These are phyloP conservation scores for Podospora bellae-mahoneyi DNA, from an alignment of 495 filamentous ascomycete genomes.

Conservation along the genomic window DNA sequence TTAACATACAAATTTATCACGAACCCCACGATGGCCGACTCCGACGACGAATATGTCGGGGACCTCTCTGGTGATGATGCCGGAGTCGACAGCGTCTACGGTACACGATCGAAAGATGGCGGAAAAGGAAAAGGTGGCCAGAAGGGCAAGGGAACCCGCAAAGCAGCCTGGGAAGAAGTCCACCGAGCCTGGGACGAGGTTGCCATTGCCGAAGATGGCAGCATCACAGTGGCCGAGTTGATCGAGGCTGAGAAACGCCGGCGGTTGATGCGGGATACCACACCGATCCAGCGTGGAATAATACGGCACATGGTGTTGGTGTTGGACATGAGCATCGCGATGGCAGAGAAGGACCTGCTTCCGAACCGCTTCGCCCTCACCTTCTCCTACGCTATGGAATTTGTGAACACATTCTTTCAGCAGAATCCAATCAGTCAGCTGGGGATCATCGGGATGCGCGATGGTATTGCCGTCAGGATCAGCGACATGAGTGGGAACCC, in stretches of 20 bases:
- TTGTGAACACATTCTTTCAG: slow-evolving; percentile 93
- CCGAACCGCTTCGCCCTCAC: slow-evolving; percentile 81
- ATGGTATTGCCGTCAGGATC: slow-evolving; percentile 80
- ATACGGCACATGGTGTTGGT: slow-evolving; percentile 91
- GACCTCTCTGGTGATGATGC: slow-evolving; percentile 76
- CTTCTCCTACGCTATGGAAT: slow-evolving; percentile 79
- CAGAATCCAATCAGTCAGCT: slow-evolving; percentile 99
- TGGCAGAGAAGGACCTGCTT: slow-evolving; percentile 91
- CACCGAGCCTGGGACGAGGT: slow-evolving; percentile 48
- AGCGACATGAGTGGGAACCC: slow-evolving; percentile 91
- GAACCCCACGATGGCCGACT: slow-evolving; percentile 60
- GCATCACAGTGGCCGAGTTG: slow-evolving; percentile 35
- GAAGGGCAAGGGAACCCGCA: slow-evolving; percentile 14
- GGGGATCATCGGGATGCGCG: slow-evolving; percentile 83
- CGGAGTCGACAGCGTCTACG: slow-evolving; percentile 28
- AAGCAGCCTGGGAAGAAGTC: slow-evolving; percentile 49
- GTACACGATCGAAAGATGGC: slow-evolving; percentile 27
- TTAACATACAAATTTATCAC: not conserved
- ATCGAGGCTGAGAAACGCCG: slow-evolving; percentile 48
- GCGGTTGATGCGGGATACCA: slow-evolving; percentile 78
- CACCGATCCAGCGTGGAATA: slow-evolving; percentile 90
- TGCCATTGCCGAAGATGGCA: slow-evolving; percentile 43
- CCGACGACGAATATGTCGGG: slow-evolving; percentile 77
- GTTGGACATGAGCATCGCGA: slow-evolving; percentile 88
- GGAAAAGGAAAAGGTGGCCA: slow-evolving; percentile 32